A percentile compares a stretch with the other conserved stretches of the same genome.
Evolutionary conservation across 495 filamentous ascomycete genomes (phyloP).

Genomic region (Parmelia sp.): DNA sequence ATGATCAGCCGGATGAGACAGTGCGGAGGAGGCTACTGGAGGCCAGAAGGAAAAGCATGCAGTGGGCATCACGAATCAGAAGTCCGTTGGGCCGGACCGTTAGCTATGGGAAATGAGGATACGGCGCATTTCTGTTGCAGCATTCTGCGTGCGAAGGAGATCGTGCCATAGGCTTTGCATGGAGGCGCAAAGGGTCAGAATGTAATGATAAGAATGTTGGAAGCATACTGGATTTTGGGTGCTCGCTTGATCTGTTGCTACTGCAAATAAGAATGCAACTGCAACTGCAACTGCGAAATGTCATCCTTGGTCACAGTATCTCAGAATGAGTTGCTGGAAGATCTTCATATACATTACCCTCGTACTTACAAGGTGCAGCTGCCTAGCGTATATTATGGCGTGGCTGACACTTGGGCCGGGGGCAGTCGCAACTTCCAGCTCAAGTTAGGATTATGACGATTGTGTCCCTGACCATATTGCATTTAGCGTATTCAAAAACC

Average conservation of each 20-base stretch:
- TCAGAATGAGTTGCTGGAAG: too few relatives aligned
- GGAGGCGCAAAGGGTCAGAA: not conserved
- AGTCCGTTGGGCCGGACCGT: constrained; percentile 59
- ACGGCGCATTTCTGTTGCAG: not conserved
- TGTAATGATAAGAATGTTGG: not conserved
- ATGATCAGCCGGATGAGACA: constrained; percentile 37
- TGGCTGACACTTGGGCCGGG: too few relatives aligned
- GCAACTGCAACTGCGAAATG: too few relatives aligned
- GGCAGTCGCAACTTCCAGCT: too few relatives aligned
- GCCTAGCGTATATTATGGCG: too few relatives aligned
- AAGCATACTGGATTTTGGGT: not conserved
- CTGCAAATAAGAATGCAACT: not conserved
- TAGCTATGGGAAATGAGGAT: constrained; percentile 27
- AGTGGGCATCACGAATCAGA: constrained; percentile 69
- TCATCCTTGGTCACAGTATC: too few relatives aligned
- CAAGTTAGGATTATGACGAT: too few relatives aligned
- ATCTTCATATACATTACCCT: too few relatives aligned
- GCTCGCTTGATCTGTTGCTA: not conserved
- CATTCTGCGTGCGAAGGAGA: not conserved
- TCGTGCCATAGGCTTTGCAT: not conserved
- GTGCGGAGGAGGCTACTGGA: constrained; percentile 63
- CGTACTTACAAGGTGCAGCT: too few relatives aligned
- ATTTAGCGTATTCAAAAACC: too few relatives aligned
- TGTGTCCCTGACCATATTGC: too few relatives aligned
- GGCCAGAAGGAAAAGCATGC: constrained; percentile 73